Evolutionary conservation across 805 yeast genomes (phyloP).

Genomic region (Ogataea zsoltii): DNA sequence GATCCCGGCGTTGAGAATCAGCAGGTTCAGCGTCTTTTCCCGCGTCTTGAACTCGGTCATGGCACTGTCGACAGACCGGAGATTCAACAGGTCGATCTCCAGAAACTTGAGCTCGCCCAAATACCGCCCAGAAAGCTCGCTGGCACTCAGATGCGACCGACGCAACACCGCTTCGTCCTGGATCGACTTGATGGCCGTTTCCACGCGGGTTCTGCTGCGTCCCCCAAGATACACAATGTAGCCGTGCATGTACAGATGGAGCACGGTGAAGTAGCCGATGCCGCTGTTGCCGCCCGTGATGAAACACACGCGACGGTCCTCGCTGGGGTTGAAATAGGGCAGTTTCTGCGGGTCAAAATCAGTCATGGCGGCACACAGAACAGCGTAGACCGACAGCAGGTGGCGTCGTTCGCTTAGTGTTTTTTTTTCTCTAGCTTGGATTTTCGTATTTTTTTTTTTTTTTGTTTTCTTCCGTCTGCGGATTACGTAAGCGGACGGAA

Average conservation of each 20-base stretch:
- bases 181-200: constrained; percentile 56
- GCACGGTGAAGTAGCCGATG: constrained; percentile 73
- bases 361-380: too few species aligned
- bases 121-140: constrained; percentile 24
- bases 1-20: constrained; percentile 78
- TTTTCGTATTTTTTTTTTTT: too few species aligned
- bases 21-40: constrained; percentile 56
- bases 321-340: constrained; percentile 61
- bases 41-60: constrained; percentile 43
- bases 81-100: constrained; percentile 55
- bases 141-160: constrained; percentile 21
- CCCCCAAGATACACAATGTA: constrained; percentile 75
- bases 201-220: constrained; percentile 55
- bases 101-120: constrained; percentile 55
- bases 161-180: constrained; percentile 50
- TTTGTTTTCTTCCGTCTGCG: too few species aligned
- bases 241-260: constrained; percentile 80
- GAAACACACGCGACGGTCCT: constrained; percentile 61
- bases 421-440: too few species aligned
- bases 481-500: neutral
- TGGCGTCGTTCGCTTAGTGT: too few species aligned
- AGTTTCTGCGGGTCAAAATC: constrained; percentile 45
- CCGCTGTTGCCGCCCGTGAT: constrained; percentile 85
- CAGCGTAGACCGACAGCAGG: too few species aligned
- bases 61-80: constrained; percentile 49